Evolutionary conservation across 352 stramenopile species (phyloP).

Genomic region (Pseudoperonospora humuli): DNA sequence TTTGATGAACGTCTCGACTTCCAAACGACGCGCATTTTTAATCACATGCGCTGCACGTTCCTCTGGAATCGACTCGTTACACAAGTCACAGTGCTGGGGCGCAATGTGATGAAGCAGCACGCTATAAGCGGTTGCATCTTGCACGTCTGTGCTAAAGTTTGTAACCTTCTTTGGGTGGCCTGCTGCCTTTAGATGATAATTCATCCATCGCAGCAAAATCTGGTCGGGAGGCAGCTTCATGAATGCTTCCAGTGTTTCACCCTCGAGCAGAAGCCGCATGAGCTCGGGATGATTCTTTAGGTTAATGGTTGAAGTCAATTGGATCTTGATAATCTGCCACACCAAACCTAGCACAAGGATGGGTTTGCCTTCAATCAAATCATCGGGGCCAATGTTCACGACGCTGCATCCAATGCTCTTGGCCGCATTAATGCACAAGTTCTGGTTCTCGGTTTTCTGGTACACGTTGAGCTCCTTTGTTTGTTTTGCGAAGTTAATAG

Average conservation of each 20-base stretch:
- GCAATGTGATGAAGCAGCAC: constrained; percentile 86
- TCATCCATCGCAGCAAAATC: constrained; percentile 91
- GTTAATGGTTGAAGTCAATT: constrained; percentile 88
- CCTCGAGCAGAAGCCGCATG: constrained; percentile 74
- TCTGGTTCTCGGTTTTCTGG: constrained; percentile 87
- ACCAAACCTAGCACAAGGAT: constrained; percentile 89
- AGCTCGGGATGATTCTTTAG: constrained; percentile 90
- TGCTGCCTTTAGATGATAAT: constrained; percentile 86
- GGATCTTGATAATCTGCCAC: constrained; percentile 93
- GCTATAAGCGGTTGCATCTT: constrained; percentile 83
- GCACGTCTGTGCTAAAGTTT: constrained; percentile 75
- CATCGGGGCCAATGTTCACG: constrained; percentile 87
- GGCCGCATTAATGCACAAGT: constrained; percentile 90
- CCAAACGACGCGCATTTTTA: constrained; percentile 69
- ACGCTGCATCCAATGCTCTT: constrained; percentile 91
- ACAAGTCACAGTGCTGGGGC: constrained; percentile 60
- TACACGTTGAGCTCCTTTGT: constrained; percentile 78
- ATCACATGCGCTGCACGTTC: constrained; percentile 78
- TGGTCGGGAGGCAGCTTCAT: constrained; percentile 88
- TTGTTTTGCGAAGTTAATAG: constrained; percentile 80
- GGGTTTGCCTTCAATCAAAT: constrained; percentile 76
- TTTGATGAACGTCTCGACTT: constrained; percentile 89
- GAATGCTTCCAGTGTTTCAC: constrained; percentile 85
- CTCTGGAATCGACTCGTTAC: constrained; percentile 38
- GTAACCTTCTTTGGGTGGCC: constrained; percentile 64